phyloP scores from a whole-genome alignment of 2,329 filamentous ascomycete genomes.

The Epichloe coenophiala region DNA sequence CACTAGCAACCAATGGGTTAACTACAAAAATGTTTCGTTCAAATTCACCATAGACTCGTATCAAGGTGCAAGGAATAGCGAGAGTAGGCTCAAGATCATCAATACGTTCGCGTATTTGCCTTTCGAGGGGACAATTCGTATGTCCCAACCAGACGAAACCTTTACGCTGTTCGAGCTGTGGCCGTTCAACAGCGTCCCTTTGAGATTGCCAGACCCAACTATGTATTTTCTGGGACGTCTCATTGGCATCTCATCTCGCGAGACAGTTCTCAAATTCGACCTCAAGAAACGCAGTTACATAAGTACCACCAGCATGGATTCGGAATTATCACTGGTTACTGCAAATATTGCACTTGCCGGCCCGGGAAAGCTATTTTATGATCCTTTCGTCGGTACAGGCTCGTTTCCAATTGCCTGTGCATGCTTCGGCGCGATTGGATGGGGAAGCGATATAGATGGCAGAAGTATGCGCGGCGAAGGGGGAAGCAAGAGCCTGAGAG shows the following conservation, averaged over 20 bases:
- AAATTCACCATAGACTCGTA: slow-evolving; percentile 78
- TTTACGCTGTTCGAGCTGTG: slow-evolving; percentile 81
- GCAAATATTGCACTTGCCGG: slow-evolving; percentile 78
- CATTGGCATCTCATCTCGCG: slow-evolving; percentile 52
- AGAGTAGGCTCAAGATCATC: slow-evolving; percentile 60
- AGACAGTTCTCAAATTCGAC: slow-evolving; percentile 61
- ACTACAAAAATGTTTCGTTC: slow-evolving; percentile 56
- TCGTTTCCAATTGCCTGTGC: slow-evolving; percentile 84
- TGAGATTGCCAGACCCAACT: slow-evolving; percentile 39
- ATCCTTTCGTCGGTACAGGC: slow-evolving; percentile 91
- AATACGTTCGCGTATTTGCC: slow-evolving; percentile 67
- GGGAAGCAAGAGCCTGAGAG: slow-evolving; percentile 34
- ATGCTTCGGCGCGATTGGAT: slow-evolving; percentile 72
- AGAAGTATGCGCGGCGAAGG: slow-evolving; percentile 67
- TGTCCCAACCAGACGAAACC: slow-evolving; percentile 59
- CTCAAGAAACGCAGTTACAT: slow-evolving; percentile 92
- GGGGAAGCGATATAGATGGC: slow-evolving; percentile 89
- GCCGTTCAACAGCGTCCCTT: slow-evolving; percentile 37
- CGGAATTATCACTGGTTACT: slow-evolving; percentile 79
- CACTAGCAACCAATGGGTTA: slow-evolving; percentile 51
- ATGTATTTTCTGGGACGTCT: slow-evolving; percentile 58
- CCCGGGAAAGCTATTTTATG: slow-evolving; percentile 78
- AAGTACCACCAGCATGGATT: slow-evolving; percentile 93
- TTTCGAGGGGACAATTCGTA: slow-evolving; percentile 64
- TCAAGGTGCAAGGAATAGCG: slow-evolving; percentile 52